phyloP scores from a whole-genome alignment of 2,329 filamentous ascomycete genomes.

The Aurifilum marmelostoma region DNA sequence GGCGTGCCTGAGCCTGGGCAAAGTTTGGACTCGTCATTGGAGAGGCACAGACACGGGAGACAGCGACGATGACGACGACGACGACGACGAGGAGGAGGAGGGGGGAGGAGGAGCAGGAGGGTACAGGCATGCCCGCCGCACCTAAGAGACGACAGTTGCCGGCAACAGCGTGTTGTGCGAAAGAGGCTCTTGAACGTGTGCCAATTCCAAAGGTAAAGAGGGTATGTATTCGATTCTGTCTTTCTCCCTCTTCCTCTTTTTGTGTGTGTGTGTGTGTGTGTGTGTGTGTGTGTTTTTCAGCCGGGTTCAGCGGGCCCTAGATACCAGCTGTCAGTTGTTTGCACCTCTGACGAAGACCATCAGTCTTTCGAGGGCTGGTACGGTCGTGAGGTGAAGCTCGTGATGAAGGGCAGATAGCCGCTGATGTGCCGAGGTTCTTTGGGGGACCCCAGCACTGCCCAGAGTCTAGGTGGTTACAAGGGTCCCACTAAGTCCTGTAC shows the following conservation, averaged over 20 bases:
- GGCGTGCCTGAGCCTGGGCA: conserved; percentile 84
- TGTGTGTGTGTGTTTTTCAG: background rate
- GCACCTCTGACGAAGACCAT: background rate
- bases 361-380: background rate
- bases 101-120: background rate
- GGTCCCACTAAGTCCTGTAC: background rate
- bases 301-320: too few species aligned
- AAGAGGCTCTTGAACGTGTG: background rate
- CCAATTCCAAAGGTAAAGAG: background rate
- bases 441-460: background rate
- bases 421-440: background rate
- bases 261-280: background rate
- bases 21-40: conserved; percentile 67
- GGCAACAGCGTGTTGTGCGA: background rate
- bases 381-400: background rate
- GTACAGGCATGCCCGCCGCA: background rate
- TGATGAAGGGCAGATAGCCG: background rate
- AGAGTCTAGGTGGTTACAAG: background rate
- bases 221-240: background rate
- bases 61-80: too few species aligned
- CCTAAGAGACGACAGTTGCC: background rate
- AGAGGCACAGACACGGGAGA: background rate
- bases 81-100: background rate
- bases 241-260: too few species aligned
- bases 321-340: background rate